phyloP scores from a whole-genome alignment of 495 filamentous ascomycete genomes.

The Evernia prunastri region DNA sequence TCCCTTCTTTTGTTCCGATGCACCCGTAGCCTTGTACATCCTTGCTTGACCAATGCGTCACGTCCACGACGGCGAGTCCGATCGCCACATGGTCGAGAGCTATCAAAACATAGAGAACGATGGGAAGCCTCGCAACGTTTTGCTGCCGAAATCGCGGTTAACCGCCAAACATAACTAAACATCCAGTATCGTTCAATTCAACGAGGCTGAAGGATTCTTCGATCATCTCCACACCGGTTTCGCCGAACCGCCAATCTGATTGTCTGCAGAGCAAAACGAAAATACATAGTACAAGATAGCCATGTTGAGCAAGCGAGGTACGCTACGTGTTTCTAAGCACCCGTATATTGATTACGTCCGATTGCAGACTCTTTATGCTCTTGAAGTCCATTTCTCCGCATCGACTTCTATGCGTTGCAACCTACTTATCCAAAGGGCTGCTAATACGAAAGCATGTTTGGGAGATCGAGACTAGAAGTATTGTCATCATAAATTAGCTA shows the following conservation, averaged over 20 bases:
- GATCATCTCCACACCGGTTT: background rate
- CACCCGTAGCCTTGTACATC: background rate
- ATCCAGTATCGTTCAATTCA: background rate
- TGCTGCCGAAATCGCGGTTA: background rate
- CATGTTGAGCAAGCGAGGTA: background rate
- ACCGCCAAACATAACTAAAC: background rate
- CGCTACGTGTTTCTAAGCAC: background rate
- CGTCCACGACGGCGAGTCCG: background rate
- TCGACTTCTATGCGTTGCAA: background rate
- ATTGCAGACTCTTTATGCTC: background rate
- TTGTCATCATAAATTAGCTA: slow-evolving; percentile 19
- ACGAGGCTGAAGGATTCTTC: slow-evolving; percentile 2
- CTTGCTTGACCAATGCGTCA: background rate
- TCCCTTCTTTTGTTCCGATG: background rate
- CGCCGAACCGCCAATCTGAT: background rate
- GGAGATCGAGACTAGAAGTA: slow-evolving; percentile 26
- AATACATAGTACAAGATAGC: background rate
- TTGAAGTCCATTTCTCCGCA: background rate
- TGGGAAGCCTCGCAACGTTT: background rate
- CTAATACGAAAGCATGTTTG: slow-evolving; percentile 27
- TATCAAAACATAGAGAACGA: background rate
- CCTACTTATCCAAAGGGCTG: background rate
- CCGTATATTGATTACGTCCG: background rate
- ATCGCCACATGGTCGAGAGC: background rate
- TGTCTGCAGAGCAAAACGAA: background rate